Base-by-base conservation (phyloP, 768 basidiomycete species). In the Auricularia auricula-judae region DNA sequence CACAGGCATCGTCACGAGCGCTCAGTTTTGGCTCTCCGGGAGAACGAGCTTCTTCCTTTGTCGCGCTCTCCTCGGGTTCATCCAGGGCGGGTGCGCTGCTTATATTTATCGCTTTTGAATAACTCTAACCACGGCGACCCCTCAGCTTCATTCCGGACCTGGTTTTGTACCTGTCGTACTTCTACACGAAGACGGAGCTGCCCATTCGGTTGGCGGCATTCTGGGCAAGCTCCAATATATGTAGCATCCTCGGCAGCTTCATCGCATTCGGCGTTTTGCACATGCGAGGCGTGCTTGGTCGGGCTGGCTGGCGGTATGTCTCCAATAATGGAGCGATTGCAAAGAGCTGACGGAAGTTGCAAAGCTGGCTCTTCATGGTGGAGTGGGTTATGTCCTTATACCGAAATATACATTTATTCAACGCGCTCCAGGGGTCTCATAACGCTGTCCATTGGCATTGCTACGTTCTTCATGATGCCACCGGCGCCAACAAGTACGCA, bases 151-250 rank as follows among this genome's bases (percentile, higher is more conserved):
- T 51, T 51, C 47, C 47, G 0, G 86, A 87, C 66, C 72, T 85
- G 18, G 81, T 88, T 23, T 74, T 88, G 3, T 88, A 86, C 68
- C 75, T 87, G 2, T 84, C 82, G 0, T 87, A 87, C 68, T 87
- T 80, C 68, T 87, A 86, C 72, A 86, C 82, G 2, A 83, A 80
- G 66, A 74, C 68, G 14, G 84, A 85, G 72, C 73, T 87, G 0
- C 84, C 86, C 2, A 80, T 87, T 54, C 81, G 87, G n/a, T 76
- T 89, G 10, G 86, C 85, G 1, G 83, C 79, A 68, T 88, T 88
- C 77, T 89, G 86, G 86, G 77, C 82, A 35, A 83, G 84, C 3
- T 81, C 82, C 71, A 84, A 86, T 63, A 63, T 80, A 1, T 76
- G 82, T 3, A 72, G 80, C 56, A 83, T 89, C 61, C 66, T 84